Base-by-base conservation (phyloP, 108 stramenopile species). In the Licmophora abbreviata region DNA sequence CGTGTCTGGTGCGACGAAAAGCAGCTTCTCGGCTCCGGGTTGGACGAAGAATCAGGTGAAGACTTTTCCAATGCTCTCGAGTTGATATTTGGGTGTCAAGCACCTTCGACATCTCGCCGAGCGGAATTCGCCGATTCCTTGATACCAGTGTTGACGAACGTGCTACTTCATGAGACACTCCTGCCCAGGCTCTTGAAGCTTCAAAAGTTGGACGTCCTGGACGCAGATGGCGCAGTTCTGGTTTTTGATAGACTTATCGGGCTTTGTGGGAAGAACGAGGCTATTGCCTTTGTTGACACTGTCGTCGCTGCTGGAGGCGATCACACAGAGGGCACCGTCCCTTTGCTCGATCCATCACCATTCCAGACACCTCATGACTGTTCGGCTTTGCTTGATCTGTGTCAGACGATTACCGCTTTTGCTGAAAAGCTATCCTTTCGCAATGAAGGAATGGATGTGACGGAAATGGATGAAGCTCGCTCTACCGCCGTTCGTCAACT, bases 191-290 rank as follows among this genome's bases (percentile, higher is more conserved):
- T 85, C 29, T 60, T 69, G 21, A 35, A n/a, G n/a, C 22, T 78
- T 26, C 84, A 85, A 50, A 23, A 47, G 38, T 50, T 79, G 34
- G 84, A 85, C 61, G 43, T 68, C 18, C 51, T 85, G 1, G 84
- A 85, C 60, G 74, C 63, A 14, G 84, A 85, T 57, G 84, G 84
- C 32, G 84, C 77, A 3, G 59, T 79, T 20, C 47, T 67, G 15
- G 53, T 85, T 1, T 85, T 76, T 23, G 53, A 74, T 1, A 62
- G 68, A 36, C 60, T 85, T 1, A 58, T 85, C 5, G 29, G 65
- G 34, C 55, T 84, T 36, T 75, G 69, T 28, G 33, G 51, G 5
- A 73, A 69, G 14, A 34, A 58, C 25, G 54, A 63, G 48, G 77
- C 77, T 25, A 61, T 76, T 40, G 25, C 31, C 8, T 34, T 61